Base-by-base conservation (phyloP, 768 basidiomycete species). In the Rubroboletus satanas region DNA sequence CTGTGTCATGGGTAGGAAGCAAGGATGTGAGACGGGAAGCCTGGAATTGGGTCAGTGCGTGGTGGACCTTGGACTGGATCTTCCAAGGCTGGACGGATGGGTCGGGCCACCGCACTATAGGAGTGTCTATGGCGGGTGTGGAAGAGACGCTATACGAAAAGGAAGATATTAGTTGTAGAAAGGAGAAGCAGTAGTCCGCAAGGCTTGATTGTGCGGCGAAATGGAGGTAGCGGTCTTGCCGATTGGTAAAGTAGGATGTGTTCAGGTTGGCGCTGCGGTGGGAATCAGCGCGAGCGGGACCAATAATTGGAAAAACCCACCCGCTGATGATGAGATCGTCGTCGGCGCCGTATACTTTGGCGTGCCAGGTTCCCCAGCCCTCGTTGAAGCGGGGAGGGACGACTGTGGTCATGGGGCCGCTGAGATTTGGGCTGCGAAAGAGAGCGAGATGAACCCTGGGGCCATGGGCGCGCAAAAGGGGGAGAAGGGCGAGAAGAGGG, bases 281-380 rank as follows among this genome's bases (percentile, higher is more conserved):
- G 39, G 10, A 1, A 42, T 65, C 9, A 62, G 58, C 9, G 28
- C 3, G 33, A 45, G 15, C 37, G 51, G 23, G n/a, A 31, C 7
- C 12, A n/a, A 10, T 35, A 14, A 48, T 1, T 0, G 31, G 17
- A 0, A 7, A 47, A 54, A 70, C 83, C 72, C 60, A 96, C 96
- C 97, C 97, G 62, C 85, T 92, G 56, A 99, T 84, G 69, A 99
- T 84, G 41, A 99, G 80, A 50, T 95, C 85, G 66, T 98, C 87
- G 67, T 99, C 97, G 0, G 82, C 87, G 18, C 93, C 93, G 65
- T 99, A 99, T 52, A 94, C 81, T 72, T 99, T 99, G 4, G 92
- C 88, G 68, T 98, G 97, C 95, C 95, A 98, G 2, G 95, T 93
- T 0, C 95, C 96, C 90, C 94, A 98, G 2, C 95, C 97, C 73